Evolutionary conservation across 1,139 yeast genomes (phyloP).

Genomic region (Blastobotrys buckinghamii): DNA sequence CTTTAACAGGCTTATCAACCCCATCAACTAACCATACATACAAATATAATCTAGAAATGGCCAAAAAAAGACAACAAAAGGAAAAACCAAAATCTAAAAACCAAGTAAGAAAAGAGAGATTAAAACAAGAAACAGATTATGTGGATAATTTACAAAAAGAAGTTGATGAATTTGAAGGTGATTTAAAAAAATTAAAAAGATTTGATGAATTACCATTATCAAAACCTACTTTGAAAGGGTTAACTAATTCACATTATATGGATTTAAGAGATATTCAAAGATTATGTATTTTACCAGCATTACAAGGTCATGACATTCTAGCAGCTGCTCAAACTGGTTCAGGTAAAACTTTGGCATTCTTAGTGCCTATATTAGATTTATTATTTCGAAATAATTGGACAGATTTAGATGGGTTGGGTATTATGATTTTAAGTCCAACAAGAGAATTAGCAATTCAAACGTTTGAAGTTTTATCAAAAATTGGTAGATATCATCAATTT

Average conservation of each 20-base stretch:
- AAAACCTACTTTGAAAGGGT: conserved; percentile 58
- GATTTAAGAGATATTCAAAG: conserved; percentile 82
- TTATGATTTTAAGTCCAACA: conserved; percentile 86
- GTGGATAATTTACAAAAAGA: conserved; percentile 26
- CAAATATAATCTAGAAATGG: not conserved
- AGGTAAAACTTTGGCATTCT: conserved; percentile 92
- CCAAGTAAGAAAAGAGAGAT: conserved; percentile 2
- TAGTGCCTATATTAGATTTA: conserved; percentile 76
- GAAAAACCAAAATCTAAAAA: conserved; percentile 13
- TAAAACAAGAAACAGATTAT: conserved; percentile 23
- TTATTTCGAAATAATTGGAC: conserved; percentile 73
- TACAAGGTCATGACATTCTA: conserved; percentile 76
- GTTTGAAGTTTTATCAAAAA: conserved; percentile 78
- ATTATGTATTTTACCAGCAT: conserved; percentile 67
- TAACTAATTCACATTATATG: conserved; percentile 60
- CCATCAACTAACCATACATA: not conserved
- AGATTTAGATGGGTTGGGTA: conserved; percentile 89
- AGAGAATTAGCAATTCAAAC: conserved; percentile 93
- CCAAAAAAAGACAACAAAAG: not conserved
- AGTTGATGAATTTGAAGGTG: conserved; percentile 21
- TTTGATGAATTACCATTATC: conserved; percentile 69
- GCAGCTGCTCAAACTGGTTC: conserved; percentile 97
- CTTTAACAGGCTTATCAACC: too few relatives aligned
- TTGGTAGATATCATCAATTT: conserved; percentile 73
- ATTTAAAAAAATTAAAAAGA: conserved; percentile 12